phyloP scores from a whole-genome alignment of 2,329 filamentous ascomycete species.

The Colletotrichum ledebouriae region DNA sequence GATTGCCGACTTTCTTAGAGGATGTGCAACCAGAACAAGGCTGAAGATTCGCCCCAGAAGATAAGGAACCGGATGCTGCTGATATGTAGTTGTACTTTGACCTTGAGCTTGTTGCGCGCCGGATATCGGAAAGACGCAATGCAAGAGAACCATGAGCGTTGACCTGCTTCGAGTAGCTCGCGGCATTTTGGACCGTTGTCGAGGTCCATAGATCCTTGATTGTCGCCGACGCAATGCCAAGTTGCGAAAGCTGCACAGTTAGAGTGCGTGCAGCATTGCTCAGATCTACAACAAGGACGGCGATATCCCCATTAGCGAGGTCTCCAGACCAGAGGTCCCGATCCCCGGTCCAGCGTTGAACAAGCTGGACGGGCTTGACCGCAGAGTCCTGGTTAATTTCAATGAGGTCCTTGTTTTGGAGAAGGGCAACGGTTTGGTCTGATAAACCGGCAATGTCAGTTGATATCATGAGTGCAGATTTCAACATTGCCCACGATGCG shows the following conservation, averaged over 20 bases:
- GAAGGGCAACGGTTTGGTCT: background rate
- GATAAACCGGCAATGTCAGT: background rate
- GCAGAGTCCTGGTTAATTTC: background rate
- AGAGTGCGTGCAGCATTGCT: constrained; percentile 9
- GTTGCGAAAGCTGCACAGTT: constrained; percentile 2
- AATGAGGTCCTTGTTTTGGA: constrained; percentile 13
- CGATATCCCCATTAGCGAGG: constrained; percentile 12
- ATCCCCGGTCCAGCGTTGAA: constrained; percentile 11
- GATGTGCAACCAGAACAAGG: background rate
- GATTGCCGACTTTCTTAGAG: constrained; percentile 9
- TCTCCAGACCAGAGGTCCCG: constrained; percentile 9
- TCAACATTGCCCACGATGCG: constrained; percentile 15
- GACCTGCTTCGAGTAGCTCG: constrained; percentile 13
- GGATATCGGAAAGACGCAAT: background rate
- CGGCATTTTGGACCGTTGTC: background rate
- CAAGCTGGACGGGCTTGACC: background rate
- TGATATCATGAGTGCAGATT: constrained; percentile 11
- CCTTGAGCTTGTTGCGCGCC: background rate
- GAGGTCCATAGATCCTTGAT: constrained; percentile 1
- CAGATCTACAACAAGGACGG: constrained; percentile 9
- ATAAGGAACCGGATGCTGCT: background rate
- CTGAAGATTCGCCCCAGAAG: background rate
- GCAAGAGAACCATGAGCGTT: constrained; percentile 12
- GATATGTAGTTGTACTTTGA: constrained; percentile 7
- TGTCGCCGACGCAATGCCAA: background rate